Base-by-base conservation (phyloP, 164 flowering plant genomes). In the Vitis riparia region DNA sequence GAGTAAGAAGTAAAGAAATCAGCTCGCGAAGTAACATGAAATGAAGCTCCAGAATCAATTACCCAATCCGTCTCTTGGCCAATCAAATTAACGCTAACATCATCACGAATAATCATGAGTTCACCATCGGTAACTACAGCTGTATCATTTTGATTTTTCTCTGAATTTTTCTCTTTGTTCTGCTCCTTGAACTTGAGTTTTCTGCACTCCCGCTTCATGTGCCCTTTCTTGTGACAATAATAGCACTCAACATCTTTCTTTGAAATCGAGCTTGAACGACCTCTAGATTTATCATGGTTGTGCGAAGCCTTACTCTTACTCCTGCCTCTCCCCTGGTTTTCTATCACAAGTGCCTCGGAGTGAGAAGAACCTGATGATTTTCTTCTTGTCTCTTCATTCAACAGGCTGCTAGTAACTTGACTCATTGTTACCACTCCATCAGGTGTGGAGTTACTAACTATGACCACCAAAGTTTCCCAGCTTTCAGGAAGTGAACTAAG, bases 361-460 rank as follows among this genome's bases (percentile, higher is more conserved):
- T 60, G 49, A 27, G 63, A 30, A 12, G 49, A 13, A 60, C 63
- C 62, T 44, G 15, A 3, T 32, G 63, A 60, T 62, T 32, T 32
- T 32, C 37, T 32, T 32, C 37, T 32, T 32, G 37, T 32, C 37
- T 32, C 37, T 32, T 32, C 73, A 63, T 70, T 70, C 11, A 53
- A 55, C 52, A 62, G 10, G 55, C 73, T 70, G 6, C 37, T 64
- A 44, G 63, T 70, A 16, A 70, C 67, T 15, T 62, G 37, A n/a
- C 48, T 55, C 59, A 70, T 15, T 5, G 55, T 30, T 5, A 55
- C 30, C n/a, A 29, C 8, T 30, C 62, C 73, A 37, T 50, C 32
- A 6, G 67, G 67, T 30, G 73, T 52, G 2, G 52, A 70, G 15
- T 62, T 70, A n/a, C 67, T 63, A 8, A 44, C 9, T 15, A 62